Base-by-base conservation (phyloP, 345 rosid genomes). In the Kandelia obovata region DNA sequence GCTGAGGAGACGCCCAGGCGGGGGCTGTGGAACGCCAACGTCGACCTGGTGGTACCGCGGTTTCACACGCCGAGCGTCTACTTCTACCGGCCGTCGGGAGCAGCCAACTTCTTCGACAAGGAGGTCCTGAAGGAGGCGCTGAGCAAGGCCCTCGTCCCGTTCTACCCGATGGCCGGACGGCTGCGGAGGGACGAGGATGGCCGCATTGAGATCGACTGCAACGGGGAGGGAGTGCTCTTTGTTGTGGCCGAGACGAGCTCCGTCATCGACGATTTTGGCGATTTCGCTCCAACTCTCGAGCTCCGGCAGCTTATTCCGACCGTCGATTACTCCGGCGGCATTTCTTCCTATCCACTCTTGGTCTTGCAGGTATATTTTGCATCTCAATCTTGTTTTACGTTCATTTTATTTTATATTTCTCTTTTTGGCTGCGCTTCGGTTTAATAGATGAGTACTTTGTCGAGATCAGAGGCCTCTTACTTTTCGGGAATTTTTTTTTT, bases 81-180 rank as follows among this genome's bases (percentile, higher is more conserved):
- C 84, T 91, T 94, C 82, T 94, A 91, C 78, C 66, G 96, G 67
- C 90, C 96, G 20, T 81, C 83, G 0, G 87, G 87, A 3, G 78
- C 85, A 8, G 21, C 83, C 37, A 80, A 87, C 71, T 94, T 88
- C 85, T 94, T 94, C 56, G 89, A 91, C 37, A 77, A 90, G 1
- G 58, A 64, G 60, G 76, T 83, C 47, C 76, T 94, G 68, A 89
- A 88, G 81, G 87, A 75, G 26, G 92, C 92, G 5, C 85, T 94
- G 31, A 70, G 88, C 71, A 88, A 83, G 87, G 92, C 90, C 5
- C 83, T 94, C 6, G 87, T 91, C 63, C 90, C 87, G 20, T 94
- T 94, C 79, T 92, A 94, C 76, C 99, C 99, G 13, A 94, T 94
- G 99, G 97, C 96, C 1, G 99, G 96, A 8, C 84, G 97, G 39